Percentiles rank a stretch among this genome's conserved stretches.
Conservation (phyloP, 2,329 filamentous ascomycete species). For the Akanthomyces dipterigenus region DNA sequence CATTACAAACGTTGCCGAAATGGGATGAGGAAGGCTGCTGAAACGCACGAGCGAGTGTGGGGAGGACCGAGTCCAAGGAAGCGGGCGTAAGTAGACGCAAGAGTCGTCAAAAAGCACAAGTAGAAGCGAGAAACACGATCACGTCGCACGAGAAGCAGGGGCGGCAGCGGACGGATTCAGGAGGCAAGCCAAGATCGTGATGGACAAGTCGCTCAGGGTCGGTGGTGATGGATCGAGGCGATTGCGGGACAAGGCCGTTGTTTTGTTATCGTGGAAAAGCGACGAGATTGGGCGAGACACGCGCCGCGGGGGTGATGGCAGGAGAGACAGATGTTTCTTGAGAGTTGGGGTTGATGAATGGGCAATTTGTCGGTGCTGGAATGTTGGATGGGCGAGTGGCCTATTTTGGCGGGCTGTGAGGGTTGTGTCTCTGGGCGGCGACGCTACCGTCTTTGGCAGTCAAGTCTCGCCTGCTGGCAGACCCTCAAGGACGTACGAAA, state of each 20-base stretch:
- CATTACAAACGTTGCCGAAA: background rate
- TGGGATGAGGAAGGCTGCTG: background rate
- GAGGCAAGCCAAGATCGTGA: background rate
- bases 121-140: background rate
- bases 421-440: background rate
- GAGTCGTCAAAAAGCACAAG: background rate
- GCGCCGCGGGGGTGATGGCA: background rate
- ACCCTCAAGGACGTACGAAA: background rate
- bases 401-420: background rate
- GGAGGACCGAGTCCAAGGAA: background rate
- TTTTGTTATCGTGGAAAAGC: conserved; percentile 4
- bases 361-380: conserved; percentile 12
- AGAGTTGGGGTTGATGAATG: background rate
- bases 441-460: background rate
- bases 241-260: background rate
- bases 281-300: conserved; percentile 5
- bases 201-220: background rate
- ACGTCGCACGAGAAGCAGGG: background rate
- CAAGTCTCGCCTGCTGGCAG: background rate
- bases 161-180: background rate
- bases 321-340: background rate
- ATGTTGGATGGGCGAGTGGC: conserved; percentile 12
- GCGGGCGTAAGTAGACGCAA: background rate
- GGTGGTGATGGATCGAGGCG: background rate
- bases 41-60: background rate